Evolutionary conservation across 2,329 filamentous ascomycete species (phyloP), one percentile per base, ranked within the genome.

Genomic region (Dissoconium aciculare): DNA sequence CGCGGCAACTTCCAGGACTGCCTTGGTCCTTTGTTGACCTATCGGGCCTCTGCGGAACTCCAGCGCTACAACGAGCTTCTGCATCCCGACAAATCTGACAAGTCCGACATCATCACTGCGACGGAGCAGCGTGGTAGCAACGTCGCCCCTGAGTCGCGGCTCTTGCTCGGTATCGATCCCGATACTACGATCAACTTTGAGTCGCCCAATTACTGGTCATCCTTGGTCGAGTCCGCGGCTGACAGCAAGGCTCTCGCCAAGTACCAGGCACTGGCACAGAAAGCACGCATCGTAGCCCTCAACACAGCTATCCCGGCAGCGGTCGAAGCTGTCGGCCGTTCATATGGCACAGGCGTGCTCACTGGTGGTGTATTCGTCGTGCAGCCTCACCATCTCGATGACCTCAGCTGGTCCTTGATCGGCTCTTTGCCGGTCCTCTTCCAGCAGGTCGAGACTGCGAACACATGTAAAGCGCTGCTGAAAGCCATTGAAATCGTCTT

Each of bases 1-100:
- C 77, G 83, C 49, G 89, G 89, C 11, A 98, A 98, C 51, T 93
- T 92, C 45, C 89, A 98, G 56, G 89, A 98, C 50, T 89, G 83
- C 44, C 67, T 98, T 10, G 89, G 91, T 4, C 87, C 84, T 2
- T 92, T 98, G 48, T 84, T 95, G 50, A 98, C 91, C 0, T 98
- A 98, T 51, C 74, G 80, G 46, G 87, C 89, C 5, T 95, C 89
- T 1, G 87, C 89, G 5, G 76, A 81, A 32, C 62, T 98, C 23
- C 89, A 91, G 36, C 67, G 94, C 31, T 78, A 87, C 27, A 95
- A 95, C 46, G 89, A 98, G 50, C 72, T 84, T 30, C 66, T 92
- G 21, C 81, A 92, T 54, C 78, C 82, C 2, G 85, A 84, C 9
- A 91, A 84, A 49, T 83, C 92, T 41, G 83, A 92, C 38, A 74